A percentile compares a stretch with the other conserved stretches of the same genome.
Evolutionary conservation across 108 stramenopile genomes (phyloP).

Genomic region (Skeletonema menzelii): DNA sequence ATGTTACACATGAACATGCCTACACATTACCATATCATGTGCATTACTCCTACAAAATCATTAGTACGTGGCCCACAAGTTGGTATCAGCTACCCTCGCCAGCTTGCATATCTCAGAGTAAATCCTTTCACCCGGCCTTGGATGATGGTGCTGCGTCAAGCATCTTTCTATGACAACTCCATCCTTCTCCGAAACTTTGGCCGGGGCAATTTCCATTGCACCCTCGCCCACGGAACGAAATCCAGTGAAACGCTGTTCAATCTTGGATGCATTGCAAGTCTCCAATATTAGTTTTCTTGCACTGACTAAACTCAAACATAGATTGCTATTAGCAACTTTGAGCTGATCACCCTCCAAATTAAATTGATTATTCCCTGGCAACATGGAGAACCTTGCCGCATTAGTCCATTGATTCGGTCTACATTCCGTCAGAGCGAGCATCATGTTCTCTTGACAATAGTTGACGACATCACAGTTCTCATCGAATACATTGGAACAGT

Average conservation of each 20-base stretch:
- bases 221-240: neutral
- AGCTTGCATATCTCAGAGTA: conserved; percentile 6
- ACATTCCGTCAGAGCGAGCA: neutral
- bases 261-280: conserved; percentile 2
- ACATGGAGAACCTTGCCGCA: neutral
- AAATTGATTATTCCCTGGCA: neutral
- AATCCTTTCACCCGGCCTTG: conserved; percentile 8
- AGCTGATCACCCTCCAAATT: neutral
- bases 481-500: neutral
- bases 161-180: conserved; percentile 5
- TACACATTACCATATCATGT: too few relatives aligned
- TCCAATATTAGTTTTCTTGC: conserved; percentile 6
- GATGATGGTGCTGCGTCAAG: conserved; percentile 31
- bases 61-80: conserved; percentile 12
- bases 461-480: conserved; percentile 17
- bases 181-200: neutral
- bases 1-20: too few relatives aligned
- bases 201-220: conserved; percentile 9
- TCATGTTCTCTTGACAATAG: conserved; percentile 2
- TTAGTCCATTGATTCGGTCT: neutral
- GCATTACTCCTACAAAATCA: neutral
- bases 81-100: conserved; percentile 11
- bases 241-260: conserved; percentile 1
- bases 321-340: neutral
- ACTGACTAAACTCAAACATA: conserved; percentile 10